Percentiles rank a stretch among this genome's conserved stretches.
Conservation (phyloP, 768 basidiomycete genomes). For the Collybia mongolica region DNA sequence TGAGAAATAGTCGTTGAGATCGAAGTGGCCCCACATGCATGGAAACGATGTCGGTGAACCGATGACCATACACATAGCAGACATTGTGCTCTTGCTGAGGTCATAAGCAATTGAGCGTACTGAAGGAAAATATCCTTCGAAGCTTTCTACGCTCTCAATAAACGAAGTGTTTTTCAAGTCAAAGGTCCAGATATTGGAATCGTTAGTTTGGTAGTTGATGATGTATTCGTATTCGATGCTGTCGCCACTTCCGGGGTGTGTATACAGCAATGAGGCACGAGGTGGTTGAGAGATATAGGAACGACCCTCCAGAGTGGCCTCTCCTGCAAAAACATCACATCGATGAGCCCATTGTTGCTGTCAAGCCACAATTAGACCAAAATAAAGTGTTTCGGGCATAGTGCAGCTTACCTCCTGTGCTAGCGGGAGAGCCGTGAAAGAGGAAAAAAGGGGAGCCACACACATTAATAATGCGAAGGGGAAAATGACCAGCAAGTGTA, state of each 20-base stretch:
- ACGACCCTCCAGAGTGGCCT: constrained; percentile 9
- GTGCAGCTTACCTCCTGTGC: constrained; percentile 5
- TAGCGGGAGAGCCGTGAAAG: constrained; percentile 13
- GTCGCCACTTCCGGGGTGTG: not conserved
- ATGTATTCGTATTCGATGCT: not conserved
- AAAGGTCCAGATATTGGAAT: not conserved
- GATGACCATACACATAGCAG: not conserved
- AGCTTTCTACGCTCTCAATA: not conserved
- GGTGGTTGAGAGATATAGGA: not conserved
- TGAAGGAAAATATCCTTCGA: not conserved
- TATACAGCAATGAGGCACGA: not conserved
- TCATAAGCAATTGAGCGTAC: constrained; percentile 2
- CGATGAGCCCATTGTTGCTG: constrained; percentile 10
- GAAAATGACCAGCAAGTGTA: not conserved
- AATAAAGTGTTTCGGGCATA: not conserved
- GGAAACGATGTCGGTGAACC: not conserved
- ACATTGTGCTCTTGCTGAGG: not conserved
- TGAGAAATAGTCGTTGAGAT: not conserved
- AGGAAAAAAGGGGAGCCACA: constrained; percentile 11
- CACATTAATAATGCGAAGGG: constrained; percentile 13
- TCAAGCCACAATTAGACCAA: not conserved
- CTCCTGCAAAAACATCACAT: constrained; percentile 9
- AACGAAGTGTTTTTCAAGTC: not conserved
- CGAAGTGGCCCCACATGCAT: constrained; percentile 1
- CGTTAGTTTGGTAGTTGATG: no score